Evolutionary conservation across 345 rosid species (phyloP).

Genomic region (Citropsis articulata): DNA sequence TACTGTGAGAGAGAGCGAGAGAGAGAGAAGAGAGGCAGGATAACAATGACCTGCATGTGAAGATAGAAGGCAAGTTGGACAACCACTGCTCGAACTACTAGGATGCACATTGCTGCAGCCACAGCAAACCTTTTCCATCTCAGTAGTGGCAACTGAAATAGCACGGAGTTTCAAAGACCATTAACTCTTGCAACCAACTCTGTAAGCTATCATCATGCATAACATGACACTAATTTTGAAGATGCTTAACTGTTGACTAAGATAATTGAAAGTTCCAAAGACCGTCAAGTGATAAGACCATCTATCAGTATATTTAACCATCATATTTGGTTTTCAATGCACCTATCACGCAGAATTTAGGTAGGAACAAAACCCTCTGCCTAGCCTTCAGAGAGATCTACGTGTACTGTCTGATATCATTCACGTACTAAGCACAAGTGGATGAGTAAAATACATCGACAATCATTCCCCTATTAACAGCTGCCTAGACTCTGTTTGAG

Average conservation of each 20-base stretch:
- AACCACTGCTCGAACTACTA: slow-evolving; percentile 87
- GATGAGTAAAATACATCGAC: not conserved
- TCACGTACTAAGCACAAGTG: not conserved
- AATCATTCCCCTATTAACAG: not conserved
- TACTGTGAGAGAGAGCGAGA: not conserved
- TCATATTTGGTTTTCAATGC: not conserved
- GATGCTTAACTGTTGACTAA: not conserved
- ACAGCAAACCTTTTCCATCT: slow-evolving; percentile 96
- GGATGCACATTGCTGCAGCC: slow-evolving; percentile 93
- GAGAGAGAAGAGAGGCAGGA: slow-evolving; percentile 2
- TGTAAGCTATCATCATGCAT: not conserved
- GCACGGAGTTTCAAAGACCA: slow-evolving; percentile 2
- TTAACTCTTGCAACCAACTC: not conserved
- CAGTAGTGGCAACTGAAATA: slow-evolving; percentile 73
- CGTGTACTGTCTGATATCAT: not conserved
- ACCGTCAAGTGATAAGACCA: not conserved
- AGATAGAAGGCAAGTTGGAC: slow-evolving; percentile 91
- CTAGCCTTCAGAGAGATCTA: slow-evolving; percentile 1
- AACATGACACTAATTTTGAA: not conserved
- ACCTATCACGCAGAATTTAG: not conserved
- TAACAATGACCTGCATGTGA: slow-evolving; percentile 70
- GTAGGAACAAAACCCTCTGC: not conserved
- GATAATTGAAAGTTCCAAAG: not conserved
- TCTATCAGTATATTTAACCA: not conserved
- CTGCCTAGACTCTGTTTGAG: too few relatives aligned